A percentile compares a stretch with the other conserved stretches of the same genome.
phyloP scores from a whole-genome alignment of 2,329 filamentous ascomycete genomes.

The Penicillium sp. region DNA sequence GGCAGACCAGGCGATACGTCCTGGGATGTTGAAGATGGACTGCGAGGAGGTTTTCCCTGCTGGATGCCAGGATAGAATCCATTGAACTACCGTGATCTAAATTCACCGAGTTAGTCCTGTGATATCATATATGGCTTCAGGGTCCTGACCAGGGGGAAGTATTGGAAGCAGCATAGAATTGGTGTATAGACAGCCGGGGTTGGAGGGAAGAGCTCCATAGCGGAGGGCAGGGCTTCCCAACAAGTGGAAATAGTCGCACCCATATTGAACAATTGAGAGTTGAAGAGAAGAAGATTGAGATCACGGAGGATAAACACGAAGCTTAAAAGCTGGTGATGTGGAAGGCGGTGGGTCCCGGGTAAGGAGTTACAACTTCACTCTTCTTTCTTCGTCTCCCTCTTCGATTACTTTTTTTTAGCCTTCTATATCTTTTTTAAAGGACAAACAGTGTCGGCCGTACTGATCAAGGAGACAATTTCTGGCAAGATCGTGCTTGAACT shows the following conservation, averaged over 20 bases:
- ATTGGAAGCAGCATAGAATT: constrained; percentile 41
- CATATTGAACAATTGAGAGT: constrained; percentile 17
- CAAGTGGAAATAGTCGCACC: constrained; percentile 23
- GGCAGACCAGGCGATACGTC: constrained; percentile 78
- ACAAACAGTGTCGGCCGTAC: not conserved
- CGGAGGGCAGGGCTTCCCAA: constrained; percentile 25
- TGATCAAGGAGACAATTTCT: not conserved
- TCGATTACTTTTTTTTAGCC: not conserved
- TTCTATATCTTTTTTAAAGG: not conserved
- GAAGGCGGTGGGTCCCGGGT: constrained; percentile 6
- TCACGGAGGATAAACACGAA: not conserved
- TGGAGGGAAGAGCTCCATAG: constrained; percentile 36
- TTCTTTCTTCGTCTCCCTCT: not conserved
- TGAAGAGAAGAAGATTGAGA: not conserved
- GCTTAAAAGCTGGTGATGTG: constrained; percentile 7
- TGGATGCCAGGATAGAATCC: constrained; percentile 75
- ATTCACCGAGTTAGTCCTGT: constrained; percentile 14
- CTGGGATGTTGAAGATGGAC: constrained; percentile 79
- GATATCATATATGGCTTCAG: not conserved
- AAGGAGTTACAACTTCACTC: not conserved
- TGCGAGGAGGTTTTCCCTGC: constrained; percentile 84
- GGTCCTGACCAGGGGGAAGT: constrained; percentile 43
- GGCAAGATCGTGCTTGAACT: not conserved
- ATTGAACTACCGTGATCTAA: constrained; percentile 72
- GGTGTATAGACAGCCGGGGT: constrained; percentile 41